Conservation (phyloP, 306 rosid genomes). For the Quercus mongolica region DNA sequence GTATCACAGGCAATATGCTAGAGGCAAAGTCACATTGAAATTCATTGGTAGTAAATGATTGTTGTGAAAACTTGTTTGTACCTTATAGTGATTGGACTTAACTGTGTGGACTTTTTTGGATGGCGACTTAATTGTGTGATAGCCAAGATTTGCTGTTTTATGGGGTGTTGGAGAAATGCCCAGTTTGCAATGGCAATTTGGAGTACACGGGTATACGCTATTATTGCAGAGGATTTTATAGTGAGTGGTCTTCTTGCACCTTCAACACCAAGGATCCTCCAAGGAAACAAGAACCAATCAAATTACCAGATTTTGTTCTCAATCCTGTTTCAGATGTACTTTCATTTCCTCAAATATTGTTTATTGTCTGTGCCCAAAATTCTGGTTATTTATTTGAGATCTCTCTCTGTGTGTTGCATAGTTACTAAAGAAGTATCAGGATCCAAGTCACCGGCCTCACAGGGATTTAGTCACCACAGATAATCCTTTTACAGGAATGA, state of each 20-base stretch:
- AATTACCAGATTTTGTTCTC: constrained; percentile 63
- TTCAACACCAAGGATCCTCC: constrained; percentile 68
- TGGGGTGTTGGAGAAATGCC: constrained; percentile 65
- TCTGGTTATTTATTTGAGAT: background rate
- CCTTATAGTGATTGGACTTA: background rate
- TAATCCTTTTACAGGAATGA: constrained; percentile 72
- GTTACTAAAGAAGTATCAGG: constrained; percentile 70
- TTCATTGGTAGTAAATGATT: background rate
- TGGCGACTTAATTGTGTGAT: background rate
- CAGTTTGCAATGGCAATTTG: constrained; percentile 64
- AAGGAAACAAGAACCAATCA: constrained; percentile 52
- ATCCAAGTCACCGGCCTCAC: constrained; percentile 40
- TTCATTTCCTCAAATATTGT: constrained; percentile 1
- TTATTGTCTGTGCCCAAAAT: background rate
- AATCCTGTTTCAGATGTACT: constrained; percentile 52
- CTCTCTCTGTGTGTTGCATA: constrained; percentile 10
- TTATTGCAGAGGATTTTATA: constrained; percentile 58
- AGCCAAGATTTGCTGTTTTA: constrained; percentile 79
- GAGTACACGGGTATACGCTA: constrained; percentile 62
- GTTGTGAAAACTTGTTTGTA: background rate
- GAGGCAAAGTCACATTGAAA: too few species aligned
- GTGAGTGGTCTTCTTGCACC: constrained; percentile 82
- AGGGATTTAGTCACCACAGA: constrained; percentile 46
- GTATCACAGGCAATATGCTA: too few species aligned
- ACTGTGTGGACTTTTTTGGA: background rate